These are phyloP conservation scores for Logfia minima DNA, from an alignment of 129 eudicot species.

Conservation along the genomic window DNA sequence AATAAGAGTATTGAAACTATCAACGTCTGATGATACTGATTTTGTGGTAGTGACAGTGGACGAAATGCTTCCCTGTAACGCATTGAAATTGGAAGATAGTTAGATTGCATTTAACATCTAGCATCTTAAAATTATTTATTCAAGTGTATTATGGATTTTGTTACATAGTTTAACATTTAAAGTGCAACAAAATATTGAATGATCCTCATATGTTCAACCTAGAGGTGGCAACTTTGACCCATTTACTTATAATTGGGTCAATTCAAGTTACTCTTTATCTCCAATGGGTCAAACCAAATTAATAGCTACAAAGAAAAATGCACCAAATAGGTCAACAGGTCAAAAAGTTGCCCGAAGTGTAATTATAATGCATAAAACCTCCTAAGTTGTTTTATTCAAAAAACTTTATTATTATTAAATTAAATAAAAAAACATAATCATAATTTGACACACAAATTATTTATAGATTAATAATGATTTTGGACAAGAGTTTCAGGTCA, in stretches of 20 bases:
- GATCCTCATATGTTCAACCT: neutral
- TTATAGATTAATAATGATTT: neutral
- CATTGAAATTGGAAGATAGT: neutral
- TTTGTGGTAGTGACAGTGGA: slow-evolving; percentile 35
- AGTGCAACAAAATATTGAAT: neutral
- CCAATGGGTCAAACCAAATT: neutral
- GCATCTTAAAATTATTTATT: neutral
- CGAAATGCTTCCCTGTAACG: slow-evolving; percentile 41
- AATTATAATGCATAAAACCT: neutral
- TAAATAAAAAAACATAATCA: neutral
- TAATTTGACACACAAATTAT: neutral
- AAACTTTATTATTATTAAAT: neutral
- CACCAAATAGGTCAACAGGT: neutral
- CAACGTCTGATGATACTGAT: slow-evolving; percentile 27
- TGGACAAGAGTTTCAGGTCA: neutral
- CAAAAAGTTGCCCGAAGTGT: neutral
- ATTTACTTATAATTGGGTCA: neutral
- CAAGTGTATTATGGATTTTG: neutral
- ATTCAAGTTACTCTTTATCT: neutral
- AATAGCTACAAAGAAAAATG: neutral
- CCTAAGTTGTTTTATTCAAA: neutral
- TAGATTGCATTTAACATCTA: neutral
- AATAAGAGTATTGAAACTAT: slow-evolving; percentile 24
- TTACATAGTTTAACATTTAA: neutral
- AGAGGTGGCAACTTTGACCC: neutral